Evolutionary conservation across 495 filamentous ascomycete genomes (phyloP).

Genomic region (Oleoguttula mirabilis): DNA sequence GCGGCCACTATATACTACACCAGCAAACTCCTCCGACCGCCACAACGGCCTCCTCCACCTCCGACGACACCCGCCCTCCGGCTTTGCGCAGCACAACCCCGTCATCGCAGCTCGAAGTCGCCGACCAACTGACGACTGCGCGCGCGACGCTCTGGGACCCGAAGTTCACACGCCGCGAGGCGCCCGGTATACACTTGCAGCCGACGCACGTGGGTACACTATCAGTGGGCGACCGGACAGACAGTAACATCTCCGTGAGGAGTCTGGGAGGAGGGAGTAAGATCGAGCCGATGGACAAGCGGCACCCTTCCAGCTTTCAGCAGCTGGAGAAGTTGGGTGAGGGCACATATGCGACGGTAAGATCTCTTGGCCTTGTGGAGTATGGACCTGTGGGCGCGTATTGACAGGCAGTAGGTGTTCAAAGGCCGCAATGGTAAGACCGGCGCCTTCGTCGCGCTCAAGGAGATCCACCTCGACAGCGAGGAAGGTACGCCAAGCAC

Average conservation of each 20-base stretch:
- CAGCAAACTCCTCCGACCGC: too few species aligned
- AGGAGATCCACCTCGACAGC: slow-evolving; percentile 96
- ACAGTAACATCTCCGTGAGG: slow-evolving; percentile 31
- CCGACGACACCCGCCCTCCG: slow-evolving; percentile 5
- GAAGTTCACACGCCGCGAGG: slow-evolving; percentile 25
- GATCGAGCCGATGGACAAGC: slow-evolving; percentile 59
- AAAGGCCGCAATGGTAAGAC: slow-evolving; percentile 35
- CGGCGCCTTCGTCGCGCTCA: slow-evolving; percentile 60
- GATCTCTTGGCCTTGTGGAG: too few species aligned
- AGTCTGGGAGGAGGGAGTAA: slow-evolving; percentile 27
- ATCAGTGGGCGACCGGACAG: slow-evolving; percentile 26
- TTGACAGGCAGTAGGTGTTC: too few species aligned
- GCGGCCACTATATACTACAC: too few species aligned
- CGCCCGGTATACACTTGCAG: slow-evolving; percentile 26
- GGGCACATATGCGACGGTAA: slow-evolving; percentile 95
- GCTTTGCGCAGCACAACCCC: slow-evolving; percentile 11
- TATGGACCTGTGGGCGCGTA: too few species aligned
- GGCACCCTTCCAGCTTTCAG: slow-evolving; percentile 91
- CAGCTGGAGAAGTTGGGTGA: slow-evolving; percentile 97
- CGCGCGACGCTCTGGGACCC: slow-evolving; percentile 33
- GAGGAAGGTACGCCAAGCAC: slow-evolving; percentile 96
- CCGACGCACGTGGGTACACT: slow-evolving; percentile 33
- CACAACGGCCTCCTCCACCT: slow-evolving; percentile 12
- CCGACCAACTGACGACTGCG: slow-evolving; percentile 30
- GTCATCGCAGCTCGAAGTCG: slow-evolving; percentile 24